phyloP scores from a whole-genome alignment of 768 basidiomycete genomes.

The Boletus fagicola region DNA sequence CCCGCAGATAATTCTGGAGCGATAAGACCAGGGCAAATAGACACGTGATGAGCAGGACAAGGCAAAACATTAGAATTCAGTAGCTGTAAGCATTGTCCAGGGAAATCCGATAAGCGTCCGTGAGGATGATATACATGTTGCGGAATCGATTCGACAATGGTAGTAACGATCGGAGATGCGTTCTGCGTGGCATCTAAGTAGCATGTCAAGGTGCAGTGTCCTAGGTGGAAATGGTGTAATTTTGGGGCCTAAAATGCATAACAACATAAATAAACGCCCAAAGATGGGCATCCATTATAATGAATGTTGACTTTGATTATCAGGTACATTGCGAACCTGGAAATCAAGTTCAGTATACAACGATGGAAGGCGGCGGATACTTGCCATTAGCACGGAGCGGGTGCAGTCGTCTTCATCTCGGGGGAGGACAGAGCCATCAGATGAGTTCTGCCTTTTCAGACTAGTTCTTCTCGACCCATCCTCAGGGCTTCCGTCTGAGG shows the following conservation, averaged over 20 bases:
- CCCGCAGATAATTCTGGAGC: slow-evolving; percentile 8
- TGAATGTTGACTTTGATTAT: slow-evolving; percentile 38
- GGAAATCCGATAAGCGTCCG: slow-evolving; percentile 14
- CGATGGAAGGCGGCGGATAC: slow-evolving; percentile 17
- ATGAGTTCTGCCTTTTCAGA: slow-evolving; percentile 20
- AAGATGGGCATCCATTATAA: slow-evolving; percentile 10
- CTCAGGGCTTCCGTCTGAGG: slow-evolving; percentile 27
- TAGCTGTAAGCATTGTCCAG: slow-evolving; percentile 11
- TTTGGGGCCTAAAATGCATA: slow-evolving; percentile 4
- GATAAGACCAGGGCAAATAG: slow-evolving; percentile 12
- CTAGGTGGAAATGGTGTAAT: background rate
- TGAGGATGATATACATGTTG: slow-evolving; percentile 21
- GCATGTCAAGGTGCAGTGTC: slow-evolving; percentile 5
- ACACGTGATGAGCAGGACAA: slow-evolving; percentile 5
- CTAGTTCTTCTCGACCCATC: slow-evolving; percentile 25
- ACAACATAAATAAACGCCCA: slow-evolving; percentile 8
- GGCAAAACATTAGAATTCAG: slow-evolving; percentile 2
- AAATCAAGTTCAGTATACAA: slow-evolving; percentile 12
- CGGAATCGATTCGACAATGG: slow-evolving; percentile 9
- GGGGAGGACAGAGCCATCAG: slow-evolving; percentile 24
- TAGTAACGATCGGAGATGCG: slow-evolving; percentile 8
- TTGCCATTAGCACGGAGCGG: slow-evolving; percentile 52
- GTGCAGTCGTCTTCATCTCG: slow-evolving; percentile 58
- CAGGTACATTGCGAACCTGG: slow-evolving; percentile 58
- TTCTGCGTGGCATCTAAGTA: slow-evolving; percentile 21